phyloP scores from a whole-genome alignment of 2,329 filamentous ascomycete species.

The Rutstroemia sp. region DNA sequence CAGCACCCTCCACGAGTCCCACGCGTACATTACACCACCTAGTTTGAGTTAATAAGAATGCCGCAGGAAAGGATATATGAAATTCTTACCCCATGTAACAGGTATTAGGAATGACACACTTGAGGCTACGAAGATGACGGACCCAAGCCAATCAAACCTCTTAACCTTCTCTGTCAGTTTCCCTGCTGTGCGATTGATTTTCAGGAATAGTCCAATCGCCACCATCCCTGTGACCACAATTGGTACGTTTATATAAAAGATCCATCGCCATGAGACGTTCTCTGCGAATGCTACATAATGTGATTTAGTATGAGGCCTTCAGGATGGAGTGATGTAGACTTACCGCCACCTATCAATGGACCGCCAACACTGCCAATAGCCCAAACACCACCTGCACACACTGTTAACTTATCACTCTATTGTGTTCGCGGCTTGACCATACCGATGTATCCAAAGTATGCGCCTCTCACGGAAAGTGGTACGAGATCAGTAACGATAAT shows the following conservation, averaged over 20 bases:
- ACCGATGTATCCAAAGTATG: slow-evolving; percentile 31
- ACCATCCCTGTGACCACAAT: slow-evolving; percentile 21
- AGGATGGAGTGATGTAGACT: background rate
- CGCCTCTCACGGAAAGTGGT: slow-evolving; percentile 35
- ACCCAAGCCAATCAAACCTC: slow-evolving; percentile 57
- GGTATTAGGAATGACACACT: slow-evolving; percentile 53
- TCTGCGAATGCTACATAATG: slow-evolving; percentile 39
- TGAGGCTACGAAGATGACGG: slow-evolving; percentile 51
- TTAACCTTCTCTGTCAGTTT: slow-evolving; percentile 29
- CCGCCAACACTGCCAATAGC: slow-evolving; percentile 47
- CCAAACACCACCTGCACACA: slow-evolving; percentile 35
- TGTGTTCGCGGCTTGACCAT: background rate
- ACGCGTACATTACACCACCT: slow-evolving; percentile 55
- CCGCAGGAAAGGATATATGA: background rate
- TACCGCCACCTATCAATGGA: slow-evolving; percentile 41
- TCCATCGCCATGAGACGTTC: slow-evolving; percentile 50
- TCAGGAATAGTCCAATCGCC: slow-evolving; percentile 24
- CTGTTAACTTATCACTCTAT: background rate
- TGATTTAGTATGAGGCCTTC: background rate
- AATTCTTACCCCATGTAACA: slow-evolving; percentile 44
- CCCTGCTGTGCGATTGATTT: slow-evolving; percentile 19
- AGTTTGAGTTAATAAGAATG: background rate
- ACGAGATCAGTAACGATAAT: slow-evolving; percentile 41
- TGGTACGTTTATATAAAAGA: slow-evolving; percentile 44
- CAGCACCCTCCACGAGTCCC: slow-evolving; percentile 54